Evolutionary conservation across 257 asterid species (phyloP).

Genomic region (Solanum lycopersicoides): DNA sequence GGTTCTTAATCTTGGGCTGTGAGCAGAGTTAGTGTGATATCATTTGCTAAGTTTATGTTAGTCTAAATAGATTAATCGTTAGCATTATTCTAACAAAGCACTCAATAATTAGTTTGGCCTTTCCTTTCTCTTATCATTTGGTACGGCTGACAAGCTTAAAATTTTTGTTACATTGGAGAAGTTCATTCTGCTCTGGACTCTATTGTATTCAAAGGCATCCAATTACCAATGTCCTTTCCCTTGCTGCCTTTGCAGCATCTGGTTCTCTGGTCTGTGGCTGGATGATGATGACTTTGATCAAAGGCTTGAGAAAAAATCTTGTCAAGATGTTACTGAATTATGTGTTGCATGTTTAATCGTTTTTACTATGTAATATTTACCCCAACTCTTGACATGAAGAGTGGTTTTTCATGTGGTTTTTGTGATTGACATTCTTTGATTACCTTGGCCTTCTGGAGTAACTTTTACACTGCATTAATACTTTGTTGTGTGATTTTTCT

Average conservation of each 20-base stretch:
- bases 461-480: slow-evolving; percentile 3
- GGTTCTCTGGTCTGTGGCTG: background rate
- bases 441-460: background rate
- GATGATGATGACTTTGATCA: background rate
- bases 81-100: background rate
- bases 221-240: background rate
- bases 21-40: background rate
- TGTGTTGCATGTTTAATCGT: background rate
- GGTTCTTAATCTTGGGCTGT: background rate
- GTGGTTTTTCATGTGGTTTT: background rate
- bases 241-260: background rate
- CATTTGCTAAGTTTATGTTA: background rate
- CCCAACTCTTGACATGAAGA: background rate
- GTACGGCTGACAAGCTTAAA: background rate
- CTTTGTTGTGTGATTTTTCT: slow-evolving; percentile 14
- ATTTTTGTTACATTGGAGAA: background rate
- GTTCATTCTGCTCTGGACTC: background rate
- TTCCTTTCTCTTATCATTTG: background rate
- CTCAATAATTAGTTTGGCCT: background rate
- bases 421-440: background rate
- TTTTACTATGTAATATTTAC: background rate
- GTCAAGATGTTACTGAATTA: background rate
- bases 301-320: background rate
- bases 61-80: background rate
- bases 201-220: background rate